phyloP scores from a whole-genome alignment of 176 grass and related monocot species.

The Oryza nivara region DNA sequence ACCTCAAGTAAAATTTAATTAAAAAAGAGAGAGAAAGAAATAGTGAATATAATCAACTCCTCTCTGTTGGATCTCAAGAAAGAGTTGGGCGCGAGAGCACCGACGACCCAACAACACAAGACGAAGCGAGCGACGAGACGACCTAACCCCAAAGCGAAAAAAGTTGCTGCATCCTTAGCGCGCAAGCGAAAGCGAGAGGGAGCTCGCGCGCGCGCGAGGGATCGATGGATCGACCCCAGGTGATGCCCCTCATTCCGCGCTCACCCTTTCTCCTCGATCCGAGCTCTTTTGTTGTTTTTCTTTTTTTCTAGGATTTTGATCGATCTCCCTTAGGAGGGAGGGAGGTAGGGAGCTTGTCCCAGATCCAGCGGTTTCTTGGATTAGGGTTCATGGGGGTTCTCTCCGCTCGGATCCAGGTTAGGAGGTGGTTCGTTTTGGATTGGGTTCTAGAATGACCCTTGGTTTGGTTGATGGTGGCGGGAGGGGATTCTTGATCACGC shows the following conservation, averaged over 20 bases:
- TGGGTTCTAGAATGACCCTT: neutral
- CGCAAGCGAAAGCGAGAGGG: neutral
- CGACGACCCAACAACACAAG: neutral
- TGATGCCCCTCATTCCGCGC: conserved; percentile 2
- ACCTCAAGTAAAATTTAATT: too few species aligned
- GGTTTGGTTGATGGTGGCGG: neutral
- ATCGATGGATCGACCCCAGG: conserved; percentile 58
- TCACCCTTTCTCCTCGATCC: neutral
- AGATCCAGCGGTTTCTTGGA: conserved; percentile 20
- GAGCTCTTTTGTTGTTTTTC: neutral
- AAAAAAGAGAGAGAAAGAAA: too few species aligned
- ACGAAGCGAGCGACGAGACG: too few species aligned
- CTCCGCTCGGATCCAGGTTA: neutral
- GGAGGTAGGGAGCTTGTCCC: neutral
- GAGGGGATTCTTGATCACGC: neutral
- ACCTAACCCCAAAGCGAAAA: too few species aligned
- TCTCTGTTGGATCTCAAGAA: too few species aligned
- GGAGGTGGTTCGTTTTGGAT: conserved; percentile 16
- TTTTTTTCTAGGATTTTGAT: neutral
- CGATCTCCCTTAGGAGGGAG: neutral
- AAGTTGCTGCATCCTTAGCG: neutral
- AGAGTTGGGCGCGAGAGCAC: neutral
- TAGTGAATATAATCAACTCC: too few species aligned
- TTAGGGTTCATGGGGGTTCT: neutral
- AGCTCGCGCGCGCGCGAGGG: neutral